phyloP scores from a whole-genome alignment of 257 asterid species.

The Lithospermum erythrorhizon region DNA sequence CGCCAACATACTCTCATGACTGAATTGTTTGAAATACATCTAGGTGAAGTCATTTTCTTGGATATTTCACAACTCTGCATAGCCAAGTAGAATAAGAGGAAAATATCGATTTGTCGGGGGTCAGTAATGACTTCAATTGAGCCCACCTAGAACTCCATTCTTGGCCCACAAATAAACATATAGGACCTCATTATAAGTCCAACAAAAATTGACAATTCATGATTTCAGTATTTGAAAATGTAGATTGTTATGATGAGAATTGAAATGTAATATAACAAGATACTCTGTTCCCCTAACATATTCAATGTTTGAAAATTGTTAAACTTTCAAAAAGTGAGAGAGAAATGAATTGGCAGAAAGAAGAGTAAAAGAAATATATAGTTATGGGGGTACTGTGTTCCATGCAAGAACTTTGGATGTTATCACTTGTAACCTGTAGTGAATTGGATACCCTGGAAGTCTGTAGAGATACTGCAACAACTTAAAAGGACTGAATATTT shows the following conservation, averaged over 20 bases:
- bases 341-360: not conserved
- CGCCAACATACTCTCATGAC: not conserved
- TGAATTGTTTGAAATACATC: conserved; percentile 9
- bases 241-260: too few species aligned
- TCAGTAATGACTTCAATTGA: too few species aligned
- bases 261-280: too few species aligned
- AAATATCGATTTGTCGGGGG: too few species aligned
- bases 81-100: conserved; percentile 9
- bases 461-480: not conserved
- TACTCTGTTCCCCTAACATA: conserved; percentile 5
- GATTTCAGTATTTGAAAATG: too few species aligned
- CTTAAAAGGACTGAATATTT: not conserved
- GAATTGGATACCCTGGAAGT: not conserved
- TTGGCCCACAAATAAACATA: too few species aligned
- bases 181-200: too few species aligned
- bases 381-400: conserved; percentile 36
- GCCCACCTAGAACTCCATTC: too few species aligned
- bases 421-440: not conserved
- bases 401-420: conserved; percentile 7
- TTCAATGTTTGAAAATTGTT: conserved; percentile 23
- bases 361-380: not conserved
- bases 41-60: conserved; percentile 33
- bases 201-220: too few species aligned
- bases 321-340: conserved; percentile 1
- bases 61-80: conserved; percentile 19